These are phyloP conservation scores for Pseudocercospora vitis DNA, from an alignment of 2,329 filamentous ascomycete species.

Conservation along the genomic window DNA sequence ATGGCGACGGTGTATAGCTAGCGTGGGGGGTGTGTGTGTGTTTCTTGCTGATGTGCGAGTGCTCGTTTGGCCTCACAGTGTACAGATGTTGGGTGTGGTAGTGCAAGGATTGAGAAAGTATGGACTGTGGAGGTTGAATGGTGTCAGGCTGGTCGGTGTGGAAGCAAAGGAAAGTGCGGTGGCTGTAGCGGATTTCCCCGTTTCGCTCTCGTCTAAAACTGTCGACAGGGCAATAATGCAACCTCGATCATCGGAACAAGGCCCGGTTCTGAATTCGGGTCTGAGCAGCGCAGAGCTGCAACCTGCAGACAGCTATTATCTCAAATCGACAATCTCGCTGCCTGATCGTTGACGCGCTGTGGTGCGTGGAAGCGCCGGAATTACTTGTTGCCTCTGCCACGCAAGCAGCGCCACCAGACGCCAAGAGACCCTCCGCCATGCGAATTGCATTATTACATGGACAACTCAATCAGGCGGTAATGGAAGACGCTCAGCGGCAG, in stretches of 20 bases:
- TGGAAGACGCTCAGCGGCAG: too few relatives aligned
- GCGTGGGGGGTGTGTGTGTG: slow-evolving; percentile 4
- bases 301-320: too few relatives aligned
- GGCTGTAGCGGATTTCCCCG: background rate
- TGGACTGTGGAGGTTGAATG: slow-evolving; percentile 6
- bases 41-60: slow-evolving; percentile 8
- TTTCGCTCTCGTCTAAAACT: background rate
- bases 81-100: background rate
- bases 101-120: slow-evolving; percentile 11
- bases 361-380: too few relatives aligned
- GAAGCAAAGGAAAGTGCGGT: slow-evolving; percentile 4
- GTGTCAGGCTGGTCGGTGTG: slow-evolving; percentile 9
- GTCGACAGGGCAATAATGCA: background rate
- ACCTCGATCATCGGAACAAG: background rate
- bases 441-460: background rate
- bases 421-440: slow-evolving; percentile 4
- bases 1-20: slow-evolving; percentile 31
- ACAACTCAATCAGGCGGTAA: slow-evolving; percentile 7
- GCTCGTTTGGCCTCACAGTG: slow-evolving; percentile 2
- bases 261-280: background rate
- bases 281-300: too few relatives aligned
- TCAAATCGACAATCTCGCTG: slow-evolving; percentile 9
- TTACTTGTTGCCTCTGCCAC: slow-evolving; percentile 4
- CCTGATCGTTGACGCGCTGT: background rate
- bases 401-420: background rate